Evolutionary conservation across 2,329 filamentous ascomycete genomes (phyloP).

Genomic region (Camillea tinctor): DNA sequence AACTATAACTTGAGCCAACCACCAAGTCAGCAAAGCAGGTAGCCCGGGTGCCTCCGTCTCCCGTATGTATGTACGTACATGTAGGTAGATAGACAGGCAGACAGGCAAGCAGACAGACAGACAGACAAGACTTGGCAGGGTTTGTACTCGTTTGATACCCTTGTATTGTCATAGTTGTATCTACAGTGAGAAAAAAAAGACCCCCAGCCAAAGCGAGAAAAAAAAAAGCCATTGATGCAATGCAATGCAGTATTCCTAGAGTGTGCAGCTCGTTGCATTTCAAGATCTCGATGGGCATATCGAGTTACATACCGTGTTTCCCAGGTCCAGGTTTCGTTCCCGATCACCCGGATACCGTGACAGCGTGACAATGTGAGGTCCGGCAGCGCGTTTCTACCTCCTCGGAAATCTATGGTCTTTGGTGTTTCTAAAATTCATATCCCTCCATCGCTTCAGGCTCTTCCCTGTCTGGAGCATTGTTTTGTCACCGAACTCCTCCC

Average conservation of each 20-base stretch:
- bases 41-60: slow-evolving; percentile 3
- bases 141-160: slow-evolving; percentile 8
- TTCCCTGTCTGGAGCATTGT: slow-evolving; percentile 23
- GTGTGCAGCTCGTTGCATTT: not conserved
- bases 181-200: too few relatives aligned
- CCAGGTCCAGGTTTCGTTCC: not conserved
- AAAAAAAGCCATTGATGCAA: slow-evolving; percentile 3
- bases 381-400: not conserved
- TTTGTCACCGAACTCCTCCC: slow-evolving; percentile 23
- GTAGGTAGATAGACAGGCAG: too few relatives aligned
- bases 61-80: not conserved
- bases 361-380: not conserved
- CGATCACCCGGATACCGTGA: not conserved
- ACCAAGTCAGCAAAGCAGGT: slow-evolving; percentile 1
- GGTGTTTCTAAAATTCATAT: slow-evolving; percentile 7
- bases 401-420: not conserved
- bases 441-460: slow-evolving; percentile 21
- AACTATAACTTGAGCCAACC: slow-evolving; percentile 12
- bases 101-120: too few relatives aligned
- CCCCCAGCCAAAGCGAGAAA: too few relatives aligned
- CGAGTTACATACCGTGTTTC: too few relatives aligned
- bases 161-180: slow-evolving; percentile 9
- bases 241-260: not conserved
- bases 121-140: not conserved
- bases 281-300: not conserved